These are phyloP conservation scores for Arthroderma sp. DNA, from an alignment of 2,329 filamentous ascomycete species.

Conservation along the genomic window DNA sequence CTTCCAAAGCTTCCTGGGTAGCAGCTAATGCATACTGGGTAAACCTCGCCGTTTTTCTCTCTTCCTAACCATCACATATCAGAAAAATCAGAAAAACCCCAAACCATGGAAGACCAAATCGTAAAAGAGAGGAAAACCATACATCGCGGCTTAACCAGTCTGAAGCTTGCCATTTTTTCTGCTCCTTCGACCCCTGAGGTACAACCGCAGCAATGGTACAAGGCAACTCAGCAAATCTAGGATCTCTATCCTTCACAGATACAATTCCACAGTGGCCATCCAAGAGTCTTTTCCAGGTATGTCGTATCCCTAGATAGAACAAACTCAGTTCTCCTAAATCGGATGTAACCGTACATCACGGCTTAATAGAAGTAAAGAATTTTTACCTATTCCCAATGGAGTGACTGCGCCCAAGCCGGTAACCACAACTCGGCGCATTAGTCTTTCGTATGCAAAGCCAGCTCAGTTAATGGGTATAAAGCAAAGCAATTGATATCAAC, in stretches of 20 bases:
- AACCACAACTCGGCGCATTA: conserved; percentile 57
- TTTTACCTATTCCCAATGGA: conserved; percentile 61
- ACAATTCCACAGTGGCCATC: conserved; percentile 68
- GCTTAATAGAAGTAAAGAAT: neutral
- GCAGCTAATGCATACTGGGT: conserved; percentile 84
- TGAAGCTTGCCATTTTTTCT: conserved; percentile 30
- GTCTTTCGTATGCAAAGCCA: neutral
- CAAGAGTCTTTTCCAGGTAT: conserved; percentile 69
- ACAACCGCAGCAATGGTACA: conserved; percentile 78
- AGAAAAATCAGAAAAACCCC: neutral
- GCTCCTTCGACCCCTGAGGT: conserved; percentile 41
- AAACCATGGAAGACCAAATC: neutral
- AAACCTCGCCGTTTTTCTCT: conserved; percentile 77
- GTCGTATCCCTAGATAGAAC: conserved; percentile 44
- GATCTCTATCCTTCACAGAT: conserved; percentile 51
- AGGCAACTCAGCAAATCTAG: conserved; percentile 57
- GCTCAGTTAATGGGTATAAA: neutral
- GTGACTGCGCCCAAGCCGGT: conserved; percentile 73
- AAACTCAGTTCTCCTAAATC: neutral
- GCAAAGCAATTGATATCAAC: no score
- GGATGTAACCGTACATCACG: neutral
- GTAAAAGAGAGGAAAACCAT: conserved; percentile 8
- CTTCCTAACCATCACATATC: conserved; percentile 32
- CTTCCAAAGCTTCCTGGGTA: conserved; percentile 68
- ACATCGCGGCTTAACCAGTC: conserved; percentile 34